phyloP scores from a whole-genome alignment of 1,284 basidiomycete species.

The Anthracocystis panici-leucophaei region DNA sequence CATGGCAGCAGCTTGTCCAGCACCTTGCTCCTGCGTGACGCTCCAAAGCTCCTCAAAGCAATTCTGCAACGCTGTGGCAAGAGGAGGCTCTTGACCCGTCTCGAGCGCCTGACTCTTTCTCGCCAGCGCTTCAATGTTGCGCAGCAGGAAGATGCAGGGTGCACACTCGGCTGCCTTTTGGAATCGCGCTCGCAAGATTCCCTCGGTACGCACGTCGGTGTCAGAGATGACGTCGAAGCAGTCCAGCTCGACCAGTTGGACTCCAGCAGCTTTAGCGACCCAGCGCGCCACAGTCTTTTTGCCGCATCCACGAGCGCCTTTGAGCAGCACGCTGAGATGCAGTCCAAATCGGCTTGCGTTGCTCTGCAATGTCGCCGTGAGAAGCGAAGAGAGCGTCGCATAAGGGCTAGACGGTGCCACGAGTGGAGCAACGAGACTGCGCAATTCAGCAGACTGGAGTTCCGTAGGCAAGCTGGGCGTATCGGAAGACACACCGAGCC shows the following conservation, averaged over 20 bases:
- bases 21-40: constrained; percentile 46
- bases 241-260: constrained; percentile 87
- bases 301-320: constrained; percentile 80
- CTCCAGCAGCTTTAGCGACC: constrained; percentile 77
- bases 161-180: constrained; percentile 84
- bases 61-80: constrained; percentile 77
- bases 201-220: constrained; percentile 82
- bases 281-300: constrained; percentile 76
- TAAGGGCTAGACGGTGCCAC: constrained; percentile 43
- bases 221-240: constrained; percentile 88
- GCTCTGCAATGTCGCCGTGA: constrained; percentile 60
- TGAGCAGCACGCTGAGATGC: constrained; percentile 75
- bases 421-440: constrained; percentile 36
- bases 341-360: constrained; percentile 55
- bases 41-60: constrained; percentile 75
- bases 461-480: constrained; percentile 47
- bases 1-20: constrained; percentile 4
- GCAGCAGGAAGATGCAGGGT: constrained; percentile 85
- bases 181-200: constrained; percentile 79
- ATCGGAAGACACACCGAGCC: constrained; percentile 73
- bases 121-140: constrained; percentile 85
- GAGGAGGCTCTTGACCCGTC: constrained; percentile 78
- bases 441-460: constrained; percentile 8
- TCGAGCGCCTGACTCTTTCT: constrained; percentile 79
- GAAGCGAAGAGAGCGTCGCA: constrained; percentile 44